Conservation (phyloP, 768 basidiomycete species). For the Leucogyrophana mollusca region DNA sequence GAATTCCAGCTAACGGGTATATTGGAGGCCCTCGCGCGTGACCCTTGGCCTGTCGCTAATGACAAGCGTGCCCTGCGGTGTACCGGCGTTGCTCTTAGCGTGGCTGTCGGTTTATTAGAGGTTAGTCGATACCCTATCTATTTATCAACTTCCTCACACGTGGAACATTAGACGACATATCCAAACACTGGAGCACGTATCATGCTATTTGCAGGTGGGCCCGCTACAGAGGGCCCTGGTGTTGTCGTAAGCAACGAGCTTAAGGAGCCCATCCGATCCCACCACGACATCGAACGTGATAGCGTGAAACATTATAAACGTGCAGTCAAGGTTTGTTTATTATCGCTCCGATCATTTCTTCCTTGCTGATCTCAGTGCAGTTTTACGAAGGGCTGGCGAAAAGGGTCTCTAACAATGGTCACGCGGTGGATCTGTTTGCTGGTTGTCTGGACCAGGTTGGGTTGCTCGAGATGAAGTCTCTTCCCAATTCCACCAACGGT, state of each 20-base stretch:
- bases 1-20: constrained; percentile 97
- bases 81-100: constrained; percentile 92
- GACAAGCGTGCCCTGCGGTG: constrained; percentile 92
- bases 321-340: constrained; percentile 75
- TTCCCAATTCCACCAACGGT: constrained; percentile 95
- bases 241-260: constrained; percentile 95
- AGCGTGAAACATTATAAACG: constrained; percentile 97
- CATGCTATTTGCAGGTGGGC: constrained; percentile 95
- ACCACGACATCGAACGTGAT: constrained; percentile 98
- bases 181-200: constrained; percentile 95
- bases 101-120: constrained; percentile 91
- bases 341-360: neutral
- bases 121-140: constrained; percentile 31
- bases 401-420: constrained; percentile 91
- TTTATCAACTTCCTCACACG: neutral
- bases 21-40: constrained; percentile 80
- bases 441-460: constrained; percentile 99
- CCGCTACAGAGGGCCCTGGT: constrained; percentile 95
- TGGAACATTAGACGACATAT: constrained; percentile 70
- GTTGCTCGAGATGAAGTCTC: constrained; percentile 93
- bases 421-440: constrained; percentile 92
- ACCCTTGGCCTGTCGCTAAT: constrained; percentile 97
- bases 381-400: constrained; percentile 95
- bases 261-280: constrained; percentile 95
- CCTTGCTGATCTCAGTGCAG: constrained; percentile 38